Evolutionary conservation across 129 eudicot genomes (phyloP), one percentile per base, ranked within the genome.

Genomic region (Solidago caesia): DNA sequence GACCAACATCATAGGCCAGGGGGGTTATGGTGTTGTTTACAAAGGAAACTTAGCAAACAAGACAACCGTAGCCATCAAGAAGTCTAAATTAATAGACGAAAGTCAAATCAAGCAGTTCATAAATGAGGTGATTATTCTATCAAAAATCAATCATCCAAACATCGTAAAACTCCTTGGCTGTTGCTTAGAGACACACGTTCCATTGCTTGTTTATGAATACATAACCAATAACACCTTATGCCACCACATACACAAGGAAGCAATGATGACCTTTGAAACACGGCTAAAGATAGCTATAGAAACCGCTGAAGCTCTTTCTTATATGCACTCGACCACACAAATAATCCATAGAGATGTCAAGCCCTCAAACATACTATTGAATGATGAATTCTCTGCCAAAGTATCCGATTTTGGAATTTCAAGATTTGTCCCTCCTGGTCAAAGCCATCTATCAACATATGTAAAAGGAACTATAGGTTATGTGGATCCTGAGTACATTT

Each of bases 111-210:
- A 44, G 16, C 70, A 74, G 48, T 74, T 74, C 62, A 70, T 74
- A 5, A 62, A 62, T 15, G 78, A 74, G 69, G 62, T 74, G 14
- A 10, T 74, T 12, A 74, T 62, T 47, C 60, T 62, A 5, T 74
- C 78, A 1, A 62, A 62, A 62, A 58, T 62, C 26, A 62, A 47
- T 62, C 70, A 74, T 47, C 62, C 51, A 0, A 47, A 48, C 29
- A 53, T 74, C 10, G 51, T 74, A 29, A 74, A 63, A 49, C 67
- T 62, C 61, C 78, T 74, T 47, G 78, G 63, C 2, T 74, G 70
- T 62, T 61, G 77, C 70, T 57, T 73, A 26, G 77, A 73, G 11
- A 61, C 70, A 10, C 77, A 45, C 4, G 77, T 73, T 73, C 77
- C 77, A 8, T 59, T 72, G 53, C 70, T 73, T 26, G 77, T 73